These are phyloP conservation scores for Phytophthora colocasiae DNA, from an alignment of 352 stramenopile species.

Conservation along the genomic window DNA sequence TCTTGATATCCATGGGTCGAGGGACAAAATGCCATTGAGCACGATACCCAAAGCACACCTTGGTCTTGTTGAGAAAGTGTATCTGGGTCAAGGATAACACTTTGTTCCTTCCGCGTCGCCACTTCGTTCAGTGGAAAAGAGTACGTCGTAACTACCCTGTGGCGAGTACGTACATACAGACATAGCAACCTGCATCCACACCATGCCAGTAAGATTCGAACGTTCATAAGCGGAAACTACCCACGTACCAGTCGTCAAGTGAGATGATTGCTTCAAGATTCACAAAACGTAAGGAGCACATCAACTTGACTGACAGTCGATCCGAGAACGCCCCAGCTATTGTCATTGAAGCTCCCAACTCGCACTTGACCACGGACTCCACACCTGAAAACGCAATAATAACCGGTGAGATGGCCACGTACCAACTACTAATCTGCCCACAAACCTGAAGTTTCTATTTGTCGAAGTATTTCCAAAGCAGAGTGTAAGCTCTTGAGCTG, in stretches of 20 bases:
- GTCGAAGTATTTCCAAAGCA: conserved; percentile 48
- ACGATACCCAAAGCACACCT: conserved; percentile 41
- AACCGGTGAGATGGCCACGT: conserved; percentile 2
- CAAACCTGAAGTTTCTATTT: conserved; percentile 33
- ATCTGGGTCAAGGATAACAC: conserved; percentile 41
- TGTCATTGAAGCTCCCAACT: conserved; percentile 24
- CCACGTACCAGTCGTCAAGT: conserved; percentile 35
- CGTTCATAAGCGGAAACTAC: not conserved
- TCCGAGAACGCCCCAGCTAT: conserved; percentile 29
- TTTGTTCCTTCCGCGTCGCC: conserved; percentile 16
- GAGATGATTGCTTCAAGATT: conserved; percentile 27
- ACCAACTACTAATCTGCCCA: conserved; percentile 1
- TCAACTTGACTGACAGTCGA: conserved; percentile 32
- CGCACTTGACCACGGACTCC: conserved; percentile 28
- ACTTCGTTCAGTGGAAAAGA: conserved; percentile 44
- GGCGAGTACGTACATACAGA: conserved; percentile 41
- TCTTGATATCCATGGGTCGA: not conserved
- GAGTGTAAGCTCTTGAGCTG: conserved; percentile 53
- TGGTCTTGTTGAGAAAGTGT: conserved; percentile 34
- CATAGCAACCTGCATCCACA: conserved; percentile 37
- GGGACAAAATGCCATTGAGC: conserved; percentile 52
- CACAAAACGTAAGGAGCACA: conserved; percentile 29
- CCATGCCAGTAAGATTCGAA: conserved; percentile 1
- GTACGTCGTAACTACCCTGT: conserved; percentile 39
- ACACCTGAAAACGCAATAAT: conserved; percentile 32